Base-by-base conservation (phyloP, 2,329 filamentous ascomycete genomes). In the Cercospora nicotianae region DNA sequence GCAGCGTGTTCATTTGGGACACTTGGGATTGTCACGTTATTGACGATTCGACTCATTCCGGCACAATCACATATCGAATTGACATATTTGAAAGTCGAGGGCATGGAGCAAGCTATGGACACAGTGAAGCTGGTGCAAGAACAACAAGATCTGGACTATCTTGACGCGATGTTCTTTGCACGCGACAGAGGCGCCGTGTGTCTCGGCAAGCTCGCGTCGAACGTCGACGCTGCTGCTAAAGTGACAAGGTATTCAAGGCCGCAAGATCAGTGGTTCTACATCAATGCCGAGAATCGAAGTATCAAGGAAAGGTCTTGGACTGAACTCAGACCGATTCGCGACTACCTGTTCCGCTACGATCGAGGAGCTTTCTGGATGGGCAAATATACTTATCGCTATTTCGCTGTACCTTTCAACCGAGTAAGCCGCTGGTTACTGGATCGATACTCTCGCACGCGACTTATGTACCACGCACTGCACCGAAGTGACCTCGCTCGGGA, bases 191-290 rank as follows among this genome's bases (percentile, higher is more conserved):
- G 80, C n/a, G 80, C 79, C 12, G 76, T 84, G 23, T 73, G 82
- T 36, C 81, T 79, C 2, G 82, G 81, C 13, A 75, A 78, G 0
- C 77, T 80, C 33, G 31, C 16, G 9, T 20, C 36, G 1, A 18
- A 28, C 26, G 23, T 36, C 0, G 18, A 48, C 16, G n/a, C 60
- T 20, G 45, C 5, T 23, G 13, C 18, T 7, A n/a, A 42, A 23
- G 12, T 18, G 51, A 20, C 45, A 63, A 75, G 73, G 0, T 90
- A 91, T 76, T 85, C 84, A 13, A 81, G 84, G 10, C 79, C 85
- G 0, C 77, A 76, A 3, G 90, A 93, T 70, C 87, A 88, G 0
- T 93, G 90, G 91, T 91, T 91, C 75, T 93, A 91, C 67, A 79
- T 92, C 2, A 89, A 91, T 69, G 89, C 86, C 1, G 78, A 86